These are phyloP conservation scores for Tylopilus sp. DNA, from an alignment of 1,284 basidiomycete genomes.

Conservation along the genomic window DNA sequence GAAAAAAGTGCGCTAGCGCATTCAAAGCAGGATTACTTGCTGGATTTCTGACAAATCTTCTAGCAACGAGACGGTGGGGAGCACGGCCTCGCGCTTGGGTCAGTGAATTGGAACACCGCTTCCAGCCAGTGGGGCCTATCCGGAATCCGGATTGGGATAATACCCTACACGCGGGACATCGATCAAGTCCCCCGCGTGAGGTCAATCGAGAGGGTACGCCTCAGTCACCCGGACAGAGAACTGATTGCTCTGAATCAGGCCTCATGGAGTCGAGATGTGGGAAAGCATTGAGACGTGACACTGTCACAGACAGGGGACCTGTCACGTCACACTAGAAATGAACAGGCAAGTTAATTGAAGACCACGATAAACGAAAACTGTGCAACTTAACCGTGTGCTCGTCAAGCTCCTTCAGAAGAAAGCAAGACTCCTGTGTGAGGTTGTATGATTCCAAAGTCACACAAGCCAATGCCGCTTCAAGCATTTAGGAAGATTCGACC, in stretches of 20 bases:
- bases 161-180: background rate
- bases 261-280: constrained; percentile 15
- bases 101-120: constrained; percentile 28
- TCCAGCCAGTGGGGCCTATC: background rate
- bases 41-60: constrained; percentile 7
- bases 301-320: constrained; percentile 42
- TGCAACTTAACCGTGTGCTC: constrained; percentile 43
- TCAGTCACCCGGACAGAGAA: background rate
- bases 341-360: constrained; percentile 44
- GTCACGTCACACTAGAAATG: constrained; percentile 39
- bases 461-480: constrained; percentile 17
- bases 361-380: constrained; percentile 37
- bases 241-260: constrained; percentile 6
- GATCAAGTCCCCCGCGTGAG: background rate
- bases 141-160: background rate
- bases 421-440: constrained; percentile 44
- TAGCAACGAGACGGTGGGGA: constrained; percentile 17
- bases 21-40: background rate
- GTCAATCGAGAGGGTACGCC: constrained; percentile 12
- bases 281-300: constrained; percentile 32
- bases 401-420: constrained; percentile 34
- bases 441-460: constrained; percentile 32
- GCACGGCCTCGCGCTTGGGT: constrained; percentile 10
- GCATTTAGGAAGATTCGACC: constrained; percentile 9
- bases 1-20: constrained; percentile 4